Evolutionary conservation across 2,329 filamentous ascomycete genomes (phyloP).

Genomic region (Microdochium trichocladiopsis): DNA sequence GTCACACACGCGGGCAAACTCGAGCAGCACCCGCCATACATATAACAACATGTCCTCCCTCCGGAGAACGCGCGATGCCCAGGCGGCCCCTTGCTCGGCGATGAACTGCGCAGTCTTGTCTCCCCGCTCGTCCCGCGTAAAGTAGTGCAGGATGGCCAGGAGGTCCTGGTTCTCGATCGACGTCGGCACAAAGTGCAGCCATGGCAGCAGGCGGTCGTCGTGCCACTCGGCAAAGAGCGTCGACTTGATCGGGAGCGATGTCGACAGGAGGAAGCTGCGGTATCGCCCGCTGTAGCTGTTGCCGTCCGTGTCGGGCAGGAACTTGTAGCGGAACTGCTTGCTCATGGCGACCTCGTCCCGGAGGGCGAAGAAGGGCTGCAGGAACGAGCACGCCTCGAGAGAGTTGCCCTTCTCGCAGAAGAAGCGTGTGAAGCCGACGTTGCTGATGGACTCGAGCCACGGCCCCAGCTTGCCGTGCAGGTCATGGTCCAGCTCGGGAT

Average conservation of each 20-base stretch:
- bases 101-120: slow-evolving; percentile 39
- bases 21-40: slow-evolving; percentile 53
- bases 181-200: slow-evolving; percentile 50
- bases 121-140: slow-evolving; percentile 37
- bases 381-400: slow-evolving; percentile 12
- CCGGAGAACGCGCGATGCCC: slow-evolving; percentile 45
- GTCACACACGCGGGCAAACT: slow-evolving; percentile 28
- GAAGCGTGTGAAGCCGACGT: slow-evolving; percentile 37
- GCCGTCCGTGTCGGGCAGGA: slow-evolving; percentile 47
- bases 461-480: slow-evolving; percentile 10
- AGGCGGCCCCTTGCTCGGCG: slow-evolving; percentile 45
- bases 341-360: slow-evolving; percentile 24
- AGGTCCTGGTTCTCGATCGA: slow-evolving; percentile 41
- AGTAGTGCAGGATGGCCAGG: slow-evolving; percentile 39
- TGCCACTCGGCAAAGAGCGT: slow-evolving; percentile 51
- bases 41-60: slow-evolving; percentile 54
- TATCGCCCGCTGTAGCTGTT: slow-evolving; percentile 49
- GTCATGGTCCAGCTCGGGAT: neutral
- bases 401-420: slow-evolving; percentile 31
- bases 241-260: slow-evolving; percentile 40
- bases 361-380: slow-evolving; percentile 20
- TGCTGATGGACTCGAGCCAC: slow-evolving; percentile 25
- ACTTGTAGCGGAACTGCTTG: slow-evolving; percentile 26
- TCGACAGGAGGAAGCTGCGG: slow-evolving; percentile 40
- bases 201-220: slow-evolving; percentile 45